Percentiles rank a stretch among this genome's conserved stretches.
Conservation (phyloP, 23 red algal genomes). For the Gracilaria vermiculophylla region DNA sequence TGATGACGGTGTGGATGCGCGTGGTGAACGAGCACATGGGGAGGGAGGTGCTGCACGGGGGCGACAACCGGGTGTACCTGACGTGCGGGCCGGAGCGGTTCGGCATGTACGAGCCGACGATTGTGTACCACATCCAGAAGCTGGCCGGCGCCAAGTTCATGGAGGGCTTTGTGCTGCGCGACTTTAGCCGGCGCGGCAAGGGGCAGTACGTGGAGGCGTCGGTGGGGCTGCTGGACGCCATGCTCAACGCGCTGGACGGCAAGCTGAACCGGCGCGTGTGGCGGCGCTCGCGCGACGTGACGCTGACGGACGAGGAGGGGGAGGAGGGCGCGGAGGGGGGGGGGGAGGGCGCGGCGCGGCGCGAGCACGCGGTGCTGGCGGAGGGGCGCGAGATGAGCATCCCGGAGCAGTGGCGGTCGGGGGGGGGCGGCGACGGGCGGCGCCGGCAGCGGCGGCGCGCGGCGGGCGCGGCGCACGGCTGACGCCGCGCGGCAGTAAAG, state of each 20-base stretch:
- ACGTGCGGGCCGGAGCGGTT: conserved; percentile 40
- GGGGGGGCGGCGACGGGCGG: background rate
- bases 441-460: background rate
- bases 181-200: conserved; percentile 37
- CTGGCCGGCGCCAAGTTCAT: conserved; percentile 30
- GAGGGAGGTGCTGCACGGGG: background rate
- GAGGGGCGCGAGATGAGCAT: conserved; percentile 30
- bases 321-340: background rate
- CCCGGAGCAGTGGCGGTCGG: conserved; percentile 6
- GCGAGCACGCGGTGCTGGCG: conserved; percentile 17
- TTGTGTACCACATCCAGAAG: conserved; percentile 64
- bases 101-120: conserved; percentile 58
- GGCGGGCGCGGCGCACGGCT: background rate
- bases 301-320: conserved; percentile 17
- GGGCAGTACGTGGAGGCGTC: conserved; percentile 24
- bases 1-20: conserved; percentile 9
- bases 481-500: background rate
- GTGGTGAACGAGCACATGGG: conserved; percentile 34
- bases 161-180: conserved; percentile 26
- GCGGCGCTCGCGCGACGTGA: background rate
- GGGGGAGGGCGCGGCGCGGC: background rate
- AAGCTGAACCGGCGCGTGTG: conserved; percentile 16
- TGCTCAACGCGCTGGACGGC: conserved; percentile 32
- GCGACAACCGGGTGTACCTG: background rate
- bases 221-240: conserved; percentile 17